A percentile compares a stretch with the other conserved stretches of the same genome.
Conservation (phyloP, 495 filamentous ascomycete genomes). For the Bathelium albidoporum region DNA sequence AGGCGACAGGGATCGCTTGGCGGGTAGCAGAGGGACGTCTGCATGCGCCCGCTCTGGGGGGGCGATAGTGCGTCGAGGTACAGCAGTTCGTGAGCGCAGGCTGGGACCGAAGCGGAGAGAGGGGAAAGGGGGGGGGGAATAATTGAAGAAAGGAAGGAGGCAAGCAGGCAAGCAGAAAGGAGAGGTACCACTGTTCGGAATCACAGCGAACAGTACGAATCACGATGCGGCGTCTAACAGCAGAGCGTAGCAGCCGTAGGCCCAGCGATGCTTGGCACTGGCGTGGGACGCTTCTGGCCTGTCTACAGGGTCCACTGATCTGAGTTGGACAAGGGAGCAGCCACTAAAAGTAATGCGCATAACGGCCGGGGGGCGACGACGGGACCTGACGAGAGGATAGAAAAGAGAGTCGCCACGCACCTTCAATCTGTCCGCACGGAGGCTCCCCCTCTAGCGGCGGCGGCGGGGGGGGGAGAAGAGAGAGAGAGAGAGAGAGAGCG, state of each 20-base stretch:
- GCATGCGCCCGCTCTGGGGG: slow-evolving; percentile 25
- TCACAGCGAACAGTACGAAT: slow-evolving; percentile 2
- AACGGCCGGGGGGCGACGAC: neutral
- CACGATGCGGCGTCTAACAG: slow-evolving; percentile 3
- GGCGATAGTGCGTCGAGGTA: slow-evolving; percentile 14
- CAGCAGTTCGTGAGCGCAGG: slow-evolving; percentile 5
- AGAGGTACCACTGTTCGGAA: slow-evolving; percentile 2
- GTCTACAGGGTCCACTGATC: slow-evolving; percentile 5
- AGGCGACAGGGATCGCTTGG: slow-evolving; percentile 17
- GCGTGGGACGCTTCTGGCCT: neutral
- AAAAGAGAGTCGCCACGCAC: neutral
- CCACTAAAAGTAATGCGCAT: neutral
- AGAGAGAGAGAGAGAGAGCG: neutral
- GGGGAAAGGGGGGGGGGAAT: neutral
- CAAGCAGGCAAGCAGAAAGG: too few relatives aligned
- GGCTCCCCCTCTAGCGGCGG: neutral
- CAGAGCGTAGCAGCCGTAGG: neutral
- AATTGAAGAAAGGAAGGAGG: too few relatives aligned
- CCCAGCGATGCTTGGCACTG: slow-evolving; percentile 1
- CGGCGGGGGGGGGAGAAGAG: neutral
- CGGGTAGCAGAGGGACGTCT: slow-evolving; percentile 13
- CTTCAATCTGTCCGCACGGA: neutral
- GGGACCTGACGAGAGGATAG: too few relatives aligned
- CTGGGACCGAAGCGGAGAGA: neutral
- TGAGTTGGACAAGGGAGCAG: neutral